Evolutionary conservation across 1,139 yeast species (phyloP), one percentile per base, ranked within the genome.

Genomic region (Yamadazyma triangularis): DNA sequence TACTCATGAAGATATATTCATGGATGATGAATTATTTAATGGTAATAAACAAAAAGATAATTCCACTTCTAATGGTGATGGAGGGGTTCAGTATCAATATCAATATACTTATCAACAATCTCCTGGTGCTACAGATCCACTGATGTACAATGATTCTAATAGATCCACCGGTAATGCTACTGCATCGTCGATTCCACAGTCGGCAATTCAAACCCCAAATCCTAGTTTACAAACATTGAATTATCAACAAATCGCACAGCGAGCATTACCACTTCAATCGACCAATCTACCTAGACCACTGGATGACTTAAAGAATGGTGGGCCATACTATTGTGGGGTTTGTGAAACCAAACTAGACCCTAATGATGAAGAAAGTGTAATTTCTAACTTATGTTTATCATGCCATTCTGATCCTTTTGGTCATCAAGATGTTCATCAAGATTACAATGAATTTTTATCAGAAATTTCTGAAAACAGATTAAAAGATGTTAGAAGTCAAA

Each of bases 1-100:
- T 41, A 55, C 62, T 46, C 64, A 62, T 33, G 73, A 67, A 34
- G 73, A 65, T 32, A 45, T 56, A 18, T 50, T 53, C 31, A 46
- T 52, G 42, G 54, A 53, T 27, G 58, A 54, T 37, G 58, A 53
- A 20, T 42, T 52, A 32, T 55, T 55, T 33, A 43, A 38, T 26
- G 32, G 34, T 30, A 36, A 38, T 31, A 38, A 35, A 14, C 29
- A 30, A 14, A 43, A 41, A 27, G 34, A 31, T 13, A 33, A 28
- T 28, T 25, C 25, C 23, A 34, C 32, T 21, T 29, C 32, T 31
- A 36, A 34, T 26, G 31, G 32, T 23, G 38, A 40, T 22, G 36
- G 37, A 8, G n/a, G n/a, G n/a, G 40, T 38, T 30, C 45, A 43
- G 26, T 44, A 41, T 23, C 41, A 34, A 18, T 41, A 41, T 29